Base-by-base conservation (phyloP, 148 eudicot species). In the Spergularia bocconei region DNA sequence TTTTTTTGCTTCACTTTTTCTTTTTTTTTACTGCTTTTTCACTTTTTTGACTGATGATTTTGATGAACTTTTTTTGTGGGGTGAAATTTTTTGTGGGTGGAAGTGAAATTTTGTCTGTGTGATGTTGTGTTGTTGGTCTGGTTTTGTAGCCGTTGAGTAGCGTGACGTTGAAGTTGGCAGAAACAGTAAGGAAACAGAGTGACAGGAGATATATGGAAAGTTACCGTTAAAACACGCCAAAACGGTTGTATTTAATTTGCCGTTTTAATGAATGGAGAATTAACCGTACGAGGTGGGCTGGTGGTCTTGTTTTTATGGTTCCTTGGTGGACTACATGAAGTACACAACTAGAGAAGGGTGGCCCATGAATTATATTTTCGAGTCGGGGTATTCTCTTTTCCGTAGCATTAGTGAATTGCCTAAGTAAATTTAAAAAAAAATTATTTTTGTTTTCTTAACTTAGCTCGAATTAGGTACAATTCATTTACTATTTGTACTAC, bases 221-320 rank as follows among this genome's bases (percentile, higher is more conserved):
- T 77, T 77, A 73, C 84, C 84, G 80, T 81, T 81, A 36, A 73
- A 81, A 72, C 29, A 76, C 38, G 76, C 4, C 64, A 20, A 66
- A 80, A 41, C 38, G 5, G 23, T 11, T 17, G 20, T 67, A 58
- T 19, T 51, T 19, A 67, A 25, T 21, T 11, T 5, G 11, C 11
- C 21, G 48, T 7, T 58, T 19, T 29, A 8, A n/a, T 5, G 7
- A 65, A n/a, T 19, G 8, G 0, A 19, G 2, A 20, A 20, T 15
- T 15, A 17, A 36, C 17, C n/a, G 60, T 17, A 16, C 60, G 21
- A 55, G 48, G 48, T 6, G 48, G 48, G 10, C 48, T 44, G 48
- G 38, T 33, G 65, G 6, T 12, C 25, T 61, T 61, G 65, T 61
- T 38, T 23, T 61, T 23, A n/a, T 61, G 52, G 38, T 16, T 66